Percentiles rank a stretch among this genome's conserved stretches.
Evolutionary conservation across 768 basidiomycete genomes (phyloP).

Genomic region (Suillus alpinus): DNA sequence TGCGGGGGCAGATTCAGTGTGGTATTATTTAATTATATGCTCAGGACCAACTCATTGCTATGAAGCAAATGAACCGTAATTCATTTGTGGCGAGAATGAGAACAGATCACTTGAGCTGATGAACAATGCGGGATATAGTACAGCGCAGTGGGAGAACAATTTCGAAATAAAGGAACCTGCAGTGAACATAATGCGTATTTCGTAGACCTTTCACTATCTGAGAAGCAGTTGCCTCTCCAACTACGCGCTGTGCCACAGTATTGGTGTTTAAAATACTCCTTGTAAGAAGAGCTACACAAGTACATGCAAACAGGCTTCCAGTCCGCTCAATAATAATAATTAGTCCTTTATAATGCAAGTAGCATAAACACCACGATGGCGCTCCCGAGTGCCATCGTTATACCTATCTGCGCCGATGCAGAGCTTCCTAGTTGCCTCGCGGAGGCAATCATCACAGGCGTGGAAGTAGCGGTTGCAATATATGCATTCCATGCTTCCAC

Average conservation of each 20-base stretch:
- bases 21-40: background rate
- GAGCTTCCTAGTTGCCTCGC: background rate
- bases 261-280: background rate
- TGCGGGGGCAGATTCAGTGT: background rate
- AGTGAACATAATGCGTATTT: too few relatives aligned
- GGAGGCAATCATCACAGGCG: background rate
- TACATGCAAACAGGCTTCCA: background rate
- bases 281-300: background rate
- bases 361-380: background rate
- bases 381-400: background rate
- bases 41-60: background rate
- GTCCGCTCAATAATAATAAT: background rate
- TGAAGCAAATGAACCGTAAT: background rate
- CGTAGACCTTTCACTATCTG: background rate
- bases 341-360: background rate
- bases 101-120: background rate
- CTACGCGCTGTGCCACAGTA: background rate
- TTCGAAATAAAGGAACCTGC: background rate
- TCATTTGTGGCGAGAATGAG: background rate
- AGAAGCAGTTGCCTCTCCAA: background rate
- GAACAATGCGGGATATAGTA: background rate
- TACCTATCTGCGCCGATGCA: background rate
- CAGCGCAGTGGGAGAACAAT: background rate
- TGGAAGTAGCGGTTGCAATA: conserved; percentile 37
- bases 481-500: conserved; percentile 55